These are phyloP conservation scores for Kockovaella imperatae DNA, from an alignment of 768 basidiomycete genomes.

Conservation along the genomic window DNA sequence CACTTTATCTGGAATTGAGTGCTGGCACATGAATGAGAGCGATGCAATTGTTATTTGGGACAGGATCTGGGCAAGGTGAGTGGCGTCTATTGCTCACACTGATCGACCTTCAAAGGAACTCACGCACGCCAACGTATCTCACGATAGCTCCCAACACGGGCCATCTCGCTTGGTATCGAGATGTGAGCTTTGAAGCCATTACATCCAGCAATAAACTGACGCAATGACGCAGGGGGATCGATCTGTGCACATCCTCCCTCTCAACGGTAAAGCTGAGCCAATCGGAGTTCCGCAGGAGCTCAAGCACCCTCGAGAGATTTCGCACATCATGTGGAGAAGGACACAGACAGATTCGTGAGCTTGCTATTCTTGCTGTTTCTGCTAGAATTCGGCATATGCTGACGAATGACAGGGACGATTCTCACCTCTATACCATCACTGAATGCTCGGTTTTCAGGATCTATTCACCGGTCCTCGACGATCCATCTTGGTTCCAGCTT, in stretches of 20 bases:
- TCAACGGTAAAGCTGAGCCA: slow-evolving; percentile 19
- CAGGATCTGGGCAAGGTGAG: slow-evolving; percentile 33
- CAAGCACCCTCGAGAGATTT: slow-evolving; percentile 30
- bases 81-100: background rate
- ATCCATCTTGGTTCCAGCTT: slow-evolving; percentile 73
- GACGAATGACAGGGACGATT: slow-evolving; percentile 22
- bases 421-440: slow-evolving; percentile 66
- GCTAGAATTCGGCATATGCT: background rate
- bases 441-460: slow-evolving; percentile 73
- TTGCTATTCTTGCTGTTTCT: background rate
- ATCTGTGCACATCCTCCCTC: slow-evolving; percentile 19
- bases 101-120: slow-evolving; percentile 8
- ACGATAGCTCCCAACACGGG: slow-evolving; percentile 15
- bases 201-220: background rate
- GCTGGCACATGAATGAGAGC: slow-evolving; percentile 26
- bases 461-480: slow-evolving; percentile 79
- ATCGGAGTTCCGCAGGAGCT: slow-evolving; percentile 26
- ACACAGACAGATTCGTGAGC: slow-evolving; percentile 16
- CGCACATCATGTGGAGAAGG: slow-evolving; percentile 35
- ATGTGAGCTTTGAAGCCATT: background rate
- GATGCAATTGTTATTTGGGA: slow-evolving; percentile 37
- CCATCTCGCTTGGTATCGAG: slow-evolving; percentile 28
- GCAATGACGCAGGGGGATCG: slow-evolving; percentile 5
- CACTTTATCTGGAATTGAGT: slow-evolving; percentile 24
- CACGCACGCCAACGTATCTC: slow-evolving; percentile 11